Conservation (phyloP, 1,139 yeast genomes). For the Arxiozyma heterogenica region DNA sequence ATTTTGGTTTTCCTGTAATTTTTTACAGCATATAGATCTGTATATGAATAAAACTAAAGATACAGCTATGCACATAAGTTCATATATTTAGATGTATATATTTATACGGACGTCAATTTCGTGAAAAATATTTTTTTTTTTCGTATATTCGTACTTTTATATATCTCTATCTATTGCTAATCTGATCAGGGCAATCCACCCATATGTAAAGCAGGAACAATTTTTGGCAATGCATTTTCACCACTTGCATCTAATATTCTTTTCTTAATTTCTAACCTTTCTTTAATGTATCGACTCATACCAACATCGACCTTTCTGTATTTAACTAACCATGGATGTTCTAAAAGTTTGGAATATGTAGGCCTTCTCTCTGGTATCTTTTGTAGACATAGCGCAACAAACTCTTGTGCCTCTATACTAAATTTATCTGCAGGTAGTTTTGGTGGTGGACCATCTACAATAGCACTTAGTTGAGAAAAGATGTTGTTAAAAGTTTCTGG, state of each 20-base stretch:
- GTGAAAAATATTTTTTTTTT: too few species aligned
- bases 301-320: slow-evolving; percentile 36
- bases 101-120: background rate
- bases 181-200: slow-evolving; percentile 21
- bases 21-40: too few species aligned
- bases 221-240: slow-evolving; percentile 20
- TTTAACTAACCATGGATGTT: slow-evolving; percentile 73
- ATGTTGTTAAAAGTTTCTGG: slow-evolving; percentile 86
- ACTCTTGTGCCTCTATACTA: slow-evolving; percentile 69
- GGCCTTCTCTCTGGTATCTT: slow-evolving; percentile 80
- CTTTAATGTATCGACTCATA: slow-evolving; percentile 32
- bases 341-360: slow-evolving; percentile 61
- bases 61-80: background rate
- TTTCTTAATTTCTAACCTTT: slow-evolving; percentile 28
- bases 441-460: slow-evolving; percentile 95
- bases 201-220: slow-evolving; percentile 31
- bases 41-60: too few species aligned
- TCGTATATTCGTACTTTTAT: background rate
- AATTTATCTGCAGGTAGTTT: slow-evolving; percentile 48
- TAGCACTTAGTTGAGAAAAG: slow-evolving; percentile 87
- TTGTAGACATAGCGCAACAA: slow-evolving; percentile 70
- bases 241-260: slow-evolving; percentile 23
- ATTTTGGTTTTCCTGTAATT: too few species aligned
- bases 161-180: background rate
- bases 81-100: too few species aligned